Conservation (phyloP, 163 green algal genomes). For the Chloromonas sp. region DNA sequence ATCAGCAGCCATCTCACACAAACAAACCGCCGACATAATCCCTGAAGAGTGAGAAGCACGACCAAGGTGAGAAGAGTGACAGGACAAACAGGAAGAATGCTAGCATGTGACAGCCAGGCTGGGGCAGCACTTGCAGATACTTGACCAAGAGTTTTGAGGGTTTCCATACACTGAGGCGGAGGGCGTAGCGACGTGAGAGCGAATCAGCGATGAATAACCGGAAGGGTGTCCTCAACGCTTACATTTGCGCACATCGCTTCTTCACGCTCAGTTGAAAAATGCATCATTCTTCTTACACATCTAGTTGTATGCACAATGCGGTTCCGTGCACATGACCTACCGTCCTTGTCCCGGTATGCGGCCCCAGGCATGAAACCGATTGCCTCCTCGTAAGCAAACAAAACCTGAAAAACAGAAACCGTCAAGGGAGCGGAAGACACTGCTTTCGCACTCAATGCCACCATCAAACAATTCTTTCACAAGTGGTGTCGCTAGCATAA, state of each 20-base stretch:
- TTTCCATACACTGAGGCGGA: neutral
- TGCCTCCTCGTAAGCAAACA: constrained; percentile 66
- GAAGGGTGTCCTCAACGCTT: neutral
- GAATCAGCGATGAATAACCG: neutral
- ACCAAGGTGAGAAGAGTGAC: no score
- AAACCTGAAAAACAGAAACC: constrained; percentile 9
- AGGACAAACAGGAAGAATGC: no score
- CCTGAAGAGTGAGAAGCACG: no score
- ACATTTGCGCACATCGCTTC: constrained; percentile 29
- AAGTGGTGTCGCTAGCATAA: no score
- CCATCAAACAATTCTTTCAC: no score
- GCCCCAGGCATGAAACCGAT: constrained; percentile 61
- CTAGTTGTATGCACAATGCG: constrained; percentile 7
- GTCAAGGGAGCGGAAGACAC: no score
- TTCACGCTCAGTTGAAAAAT: constrained; percentile 19
- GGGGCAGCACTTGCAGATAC: no score
- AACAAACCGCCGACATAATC: constrained; percentile 46
- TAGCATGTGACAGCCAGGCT: no score
- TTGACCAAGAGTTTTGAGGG: neutral
- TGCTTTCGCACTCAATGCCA: no score
- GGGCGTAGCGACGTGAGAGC: neutral
- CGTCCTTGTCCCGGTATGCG: constrained; percentile 63
- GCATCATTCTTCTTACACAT: no score
- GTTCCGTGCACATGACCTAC: constrained; percentile 21
- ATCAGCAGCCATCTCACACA: constrained; percentile 60